A percentile compares a stretch with the other conserved stretches of the same genome.
phyloP scores from a whole-genome alignment of 805 yeast genomes.

The Pichia membranifaciens region DNA sequence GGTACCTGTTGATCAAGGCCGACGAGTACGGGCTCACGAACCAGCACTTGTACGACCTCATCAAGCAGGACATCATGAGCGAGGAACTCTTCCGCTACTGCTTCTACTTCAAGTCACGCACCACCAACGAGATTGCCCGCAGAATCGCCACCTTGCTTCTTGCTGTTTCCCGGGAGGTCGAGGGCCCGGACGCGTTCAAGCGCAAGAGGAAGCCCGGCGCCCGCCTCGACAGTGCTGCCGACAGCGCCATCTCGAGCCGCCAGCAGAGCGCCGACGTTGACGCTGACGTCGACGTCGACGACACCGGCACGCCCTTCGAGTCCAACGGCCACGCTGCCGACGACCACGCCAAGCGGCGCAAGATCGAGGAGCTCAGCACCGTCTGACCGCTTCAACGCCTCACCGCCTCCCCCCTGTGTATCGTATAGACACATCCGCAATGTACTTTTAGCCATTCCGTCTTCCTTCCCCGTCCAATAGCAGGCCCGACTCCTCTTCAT shows the following conservation, averaged over 20 bases:
- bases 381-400: no score
- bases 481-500: neutral
- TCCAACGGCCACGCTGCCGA: neutral
- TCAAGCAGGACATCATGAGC: constrained; percentile 55
- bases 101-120: constrained; percentile 67
- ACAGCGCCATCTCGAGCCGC: constrained; percentile 22
- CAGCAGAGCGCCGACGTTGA: constrained; percentile 28
- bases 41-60: constrained; percentile 54
- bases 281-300: neutral
- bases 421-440: no score
- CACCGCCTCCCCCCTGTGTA: no score
- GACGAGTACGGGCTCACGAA: constrained; percentile 60
- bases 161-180: constrained; percentile 66
- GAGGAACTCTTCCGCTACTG: constrained; percentile 64
- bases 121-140: constrained; percentile 65
- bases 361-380: constrained; percentile 4
- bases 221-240: constrained; percentile 12
- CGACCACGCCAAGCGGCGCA: constrained; percentile 1
- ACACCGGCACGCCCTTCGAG: neutral
- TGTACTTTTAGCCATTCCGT: no score
- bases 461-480: no score
- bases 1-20: constrained; percentile 55
- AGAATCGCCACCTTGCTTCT: constrained; percentile 61
- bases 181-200: constrained; percentile 51
- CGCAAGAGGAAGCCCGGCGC: constrained; percentile 33